phyloP scores from a whole-genome alignment of 768 basidiomycete species.

The Ramaria sp. region DNA sequence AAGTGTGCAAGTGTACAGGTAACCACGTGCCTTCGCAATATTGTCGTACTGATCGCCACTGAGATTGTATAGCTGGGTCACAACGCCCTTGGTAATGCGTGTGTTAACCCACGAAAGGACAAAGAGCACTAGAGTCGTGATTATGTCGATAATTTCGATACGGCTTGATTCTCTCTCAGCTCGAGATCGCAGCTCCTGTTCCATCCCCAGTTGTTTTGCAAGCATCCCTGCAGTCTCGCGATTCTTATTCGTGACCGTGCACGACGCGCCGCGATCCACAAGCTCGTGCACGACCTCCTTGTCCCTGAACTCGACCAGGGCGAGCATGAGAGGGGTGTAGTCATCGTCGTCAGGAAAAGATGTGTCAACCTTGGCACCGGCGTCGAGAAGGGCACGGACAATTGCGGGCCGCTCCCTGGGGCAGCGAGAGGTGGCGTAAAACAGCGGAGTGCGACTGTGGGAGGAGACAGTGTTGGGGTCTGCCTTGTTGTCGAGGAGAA shows the following conservation, averaged over 20 bases:
- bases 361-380: conserved; percentile 14
- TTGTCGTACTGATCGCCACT: too few species aligned
- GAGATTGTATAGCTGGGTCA: too few species aligned
- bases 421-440: conserved; percentile 11
- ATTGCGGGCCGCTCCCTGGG: conserved; percentile 12
- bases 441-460: conserved; percentile 15
- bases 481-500: conserved; percentile 14
- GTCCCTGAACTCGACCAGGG: conserved; percentile 11
- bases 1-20: too few species aligned
- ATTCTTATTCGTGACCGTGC: conserved; percentile 9
- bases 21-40: too few species aligned
- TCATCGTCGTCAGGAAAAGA: neutral
- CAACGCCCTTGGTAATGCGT: too few species aligned
- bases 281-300: conserved; percentile 15
- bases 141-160: too few species aligned
- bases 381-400: conserved; percentile 15
- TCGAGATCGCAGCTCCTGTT: conserved; percentile 3
- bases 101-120: too few species aligned
- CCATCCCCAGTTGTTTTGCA: conserved; percentile 7
- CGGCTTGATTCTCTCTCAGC: conserved; percentile 1
- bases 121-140: too few species aligned
- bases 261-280: conserved; percentile 14
- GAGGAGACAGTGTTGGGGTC: conserved; percentile 17
- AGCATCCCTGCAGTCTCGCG: conserved; percentile 11
- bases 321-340: conserved; percentile 16